Evolutionary conservation across 2,329 filamentous ascomycete genomes (phyloP).

Genomic region (Aurifilum marmelostoma): DNA sequence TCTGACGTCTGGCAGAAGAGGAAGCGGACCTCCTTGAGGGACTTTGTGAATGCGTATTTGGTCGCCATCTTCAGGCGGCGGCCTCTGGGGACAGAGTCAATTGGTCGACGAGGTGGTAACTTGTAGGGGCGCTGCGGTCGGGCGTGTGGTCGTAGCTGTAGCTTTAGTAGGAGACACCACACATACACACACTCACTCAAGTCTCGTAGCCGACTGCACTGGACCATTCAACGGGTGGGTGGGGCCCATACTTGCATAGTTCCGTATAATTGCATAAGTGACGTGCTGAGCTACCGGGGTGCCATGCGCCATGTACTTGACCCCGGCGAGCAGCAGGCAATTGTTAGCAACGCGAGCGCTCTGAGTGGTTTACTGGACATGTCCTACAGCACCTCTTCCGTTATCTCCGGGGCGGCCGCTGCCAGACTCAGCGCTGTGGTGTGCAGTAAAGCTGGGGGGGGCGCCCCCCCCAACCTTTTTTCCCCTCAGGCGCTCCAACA

Average conservation of each 20-base stretch:
- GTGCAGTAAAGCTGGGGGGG: constrained; percentile 1
- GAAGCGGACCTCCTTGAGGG: constrained; percentile 94
- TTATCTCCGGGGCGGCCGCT: constrained; percentile 22
- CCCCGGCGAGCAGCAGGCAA: background rate
- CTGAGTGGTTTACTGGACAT: constrained; percentile 5
- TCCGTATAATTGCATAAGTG: constrained; percentile 13
- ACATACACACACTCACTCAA: background rate
- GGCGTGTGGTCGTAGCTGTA: background rate
- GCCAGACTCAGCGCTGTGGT: background rate
- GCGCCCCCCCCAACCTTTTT: constrained; percentile 16
- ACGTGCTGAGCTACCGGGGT: constrained; percentile 1
- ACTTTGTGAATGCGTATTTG: constrained; percentile 89
- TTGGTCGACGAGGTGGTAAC: background rate
- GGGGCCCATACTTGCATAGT: background rate
- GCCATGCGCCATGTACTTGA: background rate
- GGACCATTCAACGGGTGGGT: background rate
- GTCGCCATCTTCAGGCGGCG: constrained; percentile 68
- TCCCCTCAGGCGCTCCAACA: background rate
- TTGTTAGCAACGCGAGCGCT: constrained; percentile 4
- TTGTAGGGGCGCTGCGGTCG: background rate
- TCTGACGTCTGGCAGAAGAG: constrained; percentile 95
- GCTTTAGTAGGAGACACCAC: background rate
- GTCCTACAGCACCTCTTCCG: constrained; percentile 11
- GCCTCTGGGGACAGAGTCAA: background rate
- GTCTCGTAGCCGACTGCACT: background rate